Evolutionary conservation across 805 yeast genomes (phyloP).

Genomic region (Blastobotrys parvus): DNA sequence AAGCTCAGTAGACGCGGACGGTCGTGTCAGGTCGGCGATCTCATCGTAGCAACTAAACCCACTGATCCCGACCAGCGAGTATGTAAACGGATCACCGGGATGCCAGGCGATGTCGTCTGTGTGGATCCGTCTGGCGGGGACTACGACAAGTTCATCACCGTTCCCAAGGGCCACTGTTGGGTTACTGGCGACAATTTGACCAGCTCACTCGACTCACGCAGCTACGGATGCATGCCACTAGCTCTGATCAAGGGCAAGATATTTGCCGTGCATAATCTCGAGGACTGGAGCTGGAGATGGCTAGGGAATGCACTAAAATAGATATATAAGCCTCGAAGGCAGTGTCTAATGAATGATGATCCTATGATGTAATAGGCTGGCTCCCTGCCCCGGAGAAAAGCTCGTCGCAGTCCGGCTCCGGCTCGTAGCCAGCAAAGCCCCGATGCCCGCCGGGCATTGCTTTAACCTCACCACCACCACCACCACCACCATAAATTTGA

Average conservation of each 20-base stretch:
- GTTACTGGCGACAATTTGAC: constrained; percentile 90
- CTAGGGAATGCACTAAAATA: neutral
- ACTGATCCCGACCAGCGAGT: constrained; percentile 79
- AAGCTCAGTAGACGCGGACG: constrained; percentile 56
- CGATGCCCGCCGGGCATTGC: too few species aligned
- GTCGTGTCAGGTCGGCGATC: constrained; percentile 69
- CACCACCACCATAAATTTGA: too few species aligned
- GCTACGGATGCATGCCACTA: constrained; percentile 84
- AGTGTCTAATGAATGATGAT: too few species aligned
- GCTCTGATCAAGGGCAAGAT: constrained; percentile 84
- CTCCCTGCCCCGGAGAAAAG: too few species aligned
- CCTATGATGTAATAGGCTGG: too few species aligned
- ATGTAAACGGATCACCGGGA: constrained; percentile 88
- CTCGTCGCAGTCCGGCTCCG: too few species aligned
- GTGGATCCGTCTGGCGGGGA: constrained; percentile 61
- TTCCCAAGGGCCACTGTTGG: constrained; percentile 96
- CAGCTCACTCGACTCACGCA: constrained; percentile 80
- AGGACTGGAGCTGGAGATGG: neutral
- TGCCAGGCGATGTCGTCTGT: constrained; percentile 85
- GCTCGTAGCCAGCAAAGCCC: too few species aligned
- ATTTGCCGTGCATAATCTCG: constrained; percentile 40
- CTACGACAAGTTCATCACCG: constrained; percentile 46
- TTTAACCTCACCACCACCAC: too few species aligned
- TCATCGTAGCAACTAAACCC: constrained; percentile 83
- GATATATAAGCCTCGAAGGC: too few species aligned